Conservation (phyloP, 2,329 filamentous ascomycete species). For the Trichoderma sp. region DNA sequence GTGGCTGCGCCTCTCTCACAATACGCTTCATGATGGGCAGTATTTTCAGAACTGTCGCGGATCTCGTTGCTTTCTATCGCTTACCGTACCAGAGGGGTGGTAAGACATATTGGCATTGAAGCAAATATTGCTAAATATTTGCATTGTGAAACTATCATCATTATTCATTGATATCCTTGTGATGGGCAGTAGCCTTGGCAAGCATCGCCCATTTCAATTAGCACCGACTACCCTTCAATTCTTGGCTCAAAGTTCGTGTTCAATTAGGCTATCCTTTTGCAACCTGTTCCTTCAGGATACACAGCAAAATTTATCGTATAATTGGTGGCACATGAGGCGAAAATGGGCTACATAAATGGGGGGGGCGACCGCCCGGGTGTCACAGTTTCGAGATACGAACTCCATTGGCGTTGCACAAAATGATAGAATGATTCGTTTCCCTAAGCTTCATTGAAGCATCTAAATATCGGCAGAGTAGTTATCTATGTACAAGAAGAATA, state of each 20-base stretch:
- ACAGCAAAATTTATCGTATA: neutral
- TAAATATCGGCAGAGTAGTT: neutral
- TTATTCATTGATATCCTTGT: neutral
- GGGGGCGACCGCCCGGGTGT: neutral
- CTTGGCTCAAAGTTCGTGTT: neutral
- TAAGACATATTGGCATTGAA: neutral
- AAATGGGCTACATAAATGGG: neutral
- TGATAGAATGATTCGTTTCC: neutral
- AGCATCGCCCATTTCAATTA: neutral
- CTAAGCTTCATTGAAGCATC: neutral
- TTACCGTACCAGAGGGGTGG: neutral
- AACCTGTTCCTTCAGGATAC: neutral
- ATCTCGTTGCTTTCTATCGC: neutral
- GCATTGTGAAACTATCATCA: neutral
- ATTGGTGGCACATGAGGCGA: neutral
- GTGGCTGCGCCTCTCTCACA: slow-evolving; percentile 1
- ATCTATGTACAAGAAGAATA: neutral
- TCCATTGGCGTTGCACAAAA: neutral
- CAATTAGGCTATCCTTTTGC: neutral
- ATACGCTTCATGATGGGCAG: slow-evolving; percentile 1
- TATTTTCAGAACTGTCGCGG: slow-evolving; percentile 8
- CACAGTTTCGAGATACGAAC: neutral
- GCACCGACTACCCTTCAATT: neutral
- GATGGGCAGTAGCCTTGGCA: neutral
- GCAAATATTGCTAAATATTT: neutral